phyloP scores from a whole-genome alignment of 495 filamentous ascomycete species.

The Tuber brumale region DNA sequence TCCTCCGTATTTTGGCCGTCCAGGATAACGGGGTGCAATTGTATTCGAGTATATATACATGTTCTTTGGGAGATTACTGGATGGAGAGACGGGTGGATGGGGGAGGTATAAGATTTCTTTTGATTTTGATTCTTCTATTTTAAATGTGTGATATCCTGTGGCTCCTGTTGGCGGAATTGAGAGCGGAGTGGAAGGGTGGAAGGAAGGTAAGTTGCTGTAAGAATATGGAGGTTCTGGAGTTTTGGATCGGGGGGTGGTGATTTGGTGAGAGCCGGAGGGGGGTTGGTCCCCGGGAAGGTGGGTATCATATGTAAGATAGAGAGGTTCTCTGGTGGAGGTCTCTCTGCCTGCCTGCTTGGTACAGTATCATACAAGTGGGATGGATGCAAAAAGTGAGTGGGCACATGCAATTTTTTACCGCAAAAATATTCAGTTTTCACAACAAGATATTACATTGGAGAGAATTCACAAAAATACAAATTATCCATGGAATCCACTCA shows the following conservation, averaged over 20 bases:
- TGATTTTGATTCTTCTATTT: not conserved
- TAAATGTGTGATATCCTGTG: not conserved
- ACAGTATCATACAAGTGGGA: no score
- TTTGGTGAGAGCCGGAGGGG: not conserved
- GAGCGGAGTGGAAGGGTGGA: not conserved
- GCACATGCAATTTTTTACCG: no score
- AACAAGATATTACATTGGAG: no score
- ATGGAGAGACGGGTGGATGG: not conserved
- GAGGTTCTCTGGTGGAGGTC: not conserved
- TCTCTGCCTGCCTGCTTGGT: not conserved
- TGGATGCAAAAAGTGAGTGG: no score
- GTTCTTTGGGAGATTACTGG: not conserved
- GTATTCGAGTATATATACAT: not conserved
- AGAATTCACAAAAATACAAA: no score
- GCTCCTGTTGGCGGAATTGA: not conserved
- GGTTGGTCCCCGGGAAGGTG: no score
- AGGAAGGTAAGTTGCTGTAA: not conserved
- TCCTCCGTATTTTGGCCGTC: no score
- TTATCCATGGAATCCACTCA: no score
- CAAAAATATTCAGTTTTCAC: no score
- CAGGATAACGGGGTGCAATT: not conserved
- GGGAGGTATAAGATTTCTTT: not conserved
- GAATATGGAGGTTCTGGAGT: not conserved
- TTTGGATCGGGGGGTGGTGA: not conserved
- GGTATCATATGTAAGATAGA: no score